Base-by-base conservation (phyloP, 208 protist species). In the Angomonas ambiguus region DNA sequence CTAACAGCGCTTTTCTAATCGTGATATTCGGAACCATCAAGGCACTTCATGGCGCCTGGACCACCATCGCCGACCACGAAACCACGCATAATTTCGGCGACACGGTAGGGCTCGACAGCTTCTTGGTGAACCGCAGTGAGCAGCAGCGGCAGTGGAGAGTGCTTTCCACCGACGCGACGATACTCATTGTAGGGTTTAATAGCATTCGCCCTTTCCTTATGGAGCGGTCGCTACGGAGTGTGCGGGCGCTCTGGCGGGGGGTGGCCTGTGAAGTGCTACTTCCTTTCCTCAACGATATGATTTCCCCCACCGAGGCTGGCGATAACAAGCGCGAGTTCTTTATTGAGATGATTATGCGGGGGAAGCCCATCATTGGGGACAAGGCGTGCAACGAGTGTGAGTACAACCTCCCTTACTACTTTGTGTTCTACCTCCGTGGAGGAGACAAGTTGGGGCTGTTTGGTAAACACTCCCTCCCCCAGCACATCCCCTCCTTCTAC, bases 371-470 rank as follows among this genome's bases (percentile, higher is more conserved):
- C 38, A 92, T 92, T 51, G 86, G 86, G n/a, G 81, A 82, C 0
- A 67, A 72, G 25, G 86, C 83, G 45, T 87, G 80, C 67, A 83
- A 79, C 34, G 34, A 60, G 24, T 83, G 75, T 55, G 76, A 85
- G 51, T 88, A 72, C 64, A 72, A 69, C 30, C 66, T 74, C 22
- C 80, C 77, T 55, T 80, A 89, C 62, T 74, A 92, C 64, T 63
- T 92, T 30, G 87, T 79, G 67, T 92, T 92, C 66, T 92, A 92
- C 56, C 70, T 92, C 25, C 81, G 86, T 58, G 86, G 86, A 34
- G 76, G 51, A 31, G 86, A 92, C 66, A 66, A 63, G 66, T 75
- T 63, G 2, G 78, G 80, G 2, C 48, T 92, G 20, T 92, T 92
- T 65, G 80, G 69, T 51, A 51, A 62, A 56, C 76, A 89, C 80